Percentiles rank a stretch among this genome's conserved stretches.
phyloP scores from a whole-genome alignment of 2,329 filamentous ascomycete species.

The Ceratocystis cacaofunesta region DNA sequence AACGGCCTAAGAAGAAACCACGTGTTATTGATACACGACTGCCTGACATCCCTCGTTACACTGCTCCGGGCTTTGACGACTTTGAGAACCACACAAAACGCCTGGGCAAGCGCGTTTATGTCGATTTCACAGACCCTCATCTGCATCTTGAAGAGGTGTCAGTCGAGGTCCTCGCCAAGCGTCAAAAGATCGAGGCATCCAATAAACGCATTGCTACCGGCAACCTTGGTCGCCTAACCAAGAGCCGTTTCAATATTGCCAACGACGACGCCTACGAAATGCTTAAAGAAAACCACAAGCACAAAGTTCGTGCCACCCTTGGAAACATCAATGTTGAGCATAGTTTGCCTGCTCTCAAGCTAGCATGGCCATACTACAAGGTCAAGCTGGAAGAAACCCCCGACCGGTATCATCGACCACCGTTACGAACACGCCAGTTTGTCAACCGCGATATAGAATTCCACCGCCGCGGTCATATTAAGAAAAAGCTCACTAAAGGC shows the following conservation, averaged over 20 bases:
- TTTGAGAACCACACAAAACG: conserved; percentile 59
- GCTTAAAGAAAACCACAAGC: conserved; percentile 91
- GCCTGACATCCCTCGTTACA: conserved; percentile 42
- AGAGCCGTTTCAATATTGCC: conserved; percentile 81
- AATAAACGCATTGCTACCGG: conserved; percentile 53
- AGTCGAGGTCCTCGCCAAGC: conserved; percentile 46
- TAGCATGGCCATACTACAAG: conserved; percentile 94
- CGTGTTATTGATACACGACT: conserved; percentile 46
- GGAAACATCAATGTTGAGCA: conserved; percentile 90
- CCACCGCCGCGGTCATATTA: conserved; percentile 54
- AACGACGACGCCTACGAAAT: conserved; percentile 94
- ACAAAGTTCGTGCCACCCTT: conserved; percentile 84
- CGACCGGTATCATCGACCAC: conserved; percentile 71
- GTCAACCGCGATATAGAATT: conserved; percentile 57
- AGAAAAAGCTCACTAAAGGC: conserved; percentile 69
- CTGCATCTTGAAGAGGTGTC: conserved; percentile 70
- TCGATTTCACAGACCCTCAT: conserved; percentile 80
- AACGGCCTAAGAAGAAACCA: conserved; percentile 48
- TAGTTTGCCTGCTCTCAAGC: conserved; percentile 74
- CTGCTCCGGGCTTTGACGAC: conserved; percentile 62
- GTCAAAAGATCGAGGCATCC: conserved; percentile 39
- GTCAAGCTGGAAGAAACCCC: conserved; percentile 63
- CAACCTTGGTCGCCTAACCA: conserved; percentile 56
- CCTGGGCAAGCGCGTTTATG: conserved; percentile 60
- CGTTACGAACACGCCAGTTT: conserved; percentile 55